Conservation (phyloP, 352 stramenopile genomes). For the Globisporangium spiculum region DNA sequence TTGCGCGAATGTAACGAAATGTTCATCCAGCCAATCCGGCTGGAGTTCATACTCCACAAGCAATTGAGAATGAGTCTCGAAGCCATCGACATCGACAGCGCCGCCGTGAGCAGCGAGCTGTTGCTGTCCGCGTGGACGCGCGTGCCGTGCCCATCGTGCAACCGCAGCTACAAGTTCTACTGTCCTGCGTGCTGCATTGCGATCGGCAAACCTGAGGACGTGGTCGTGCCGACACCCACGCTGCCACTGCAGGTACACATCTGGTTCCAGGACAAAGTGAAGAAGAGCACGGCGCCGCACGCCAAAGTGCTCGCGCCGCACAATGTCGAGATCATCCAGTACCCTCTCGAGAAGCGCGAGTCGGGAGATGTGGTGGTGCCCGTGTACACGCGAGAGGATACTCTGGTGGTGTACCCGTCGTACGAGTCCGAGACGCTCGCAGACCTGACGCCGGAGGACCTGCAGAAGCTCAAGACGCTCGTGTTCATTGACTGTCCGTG, state of each 20-base stretch:
- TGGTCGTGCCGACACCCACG: slow-evolving; percentile 46
- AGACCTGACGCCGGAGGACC: slow-evolving; percentile 52
- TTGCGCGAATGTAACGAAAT: not conserved
- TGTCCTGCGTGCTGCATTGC: slow-evolving; percentile 70
- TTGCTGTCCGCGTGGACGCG: slow-evolving; percentile 44
- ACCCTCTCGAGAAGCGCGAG: slow-evolving; percentile 30
- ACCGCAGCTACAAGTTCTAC: slow-evolving; percentile 87
- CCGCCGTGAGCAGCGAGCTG: slow-evolving; percentile 6
- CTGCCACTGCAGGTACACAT: slow-evolving; percentile 81
- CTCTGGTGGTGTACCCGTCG: slow-evolving; percentile 81
- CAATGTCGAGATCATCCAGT: slow-evolving; percentile 72
- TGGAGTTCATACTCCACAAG: not conserved
- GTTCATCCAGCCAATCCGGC: not conserved
- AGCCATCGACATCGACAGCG: slow-evolving; percentile 4
- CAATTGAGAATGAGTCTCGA: not conserved
- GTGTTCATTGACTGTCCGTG: slow-evolving; percentile 88
- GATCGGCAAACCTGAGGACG: slow-evolving; percentile 50
- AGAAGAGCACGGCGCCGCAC: slow-evolving; percentile 87
- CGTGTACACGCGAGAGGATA: slow-evolving; percentile 56
- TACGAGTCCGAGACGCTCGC: slow-evolving; percentile 63
- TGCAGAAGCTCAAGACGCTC: slow-evolving; percentile 56
- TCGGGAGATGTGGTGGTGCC: slow-evolving; percentile 12
- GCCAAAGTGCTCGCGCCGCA: slow-evolving; percentile 73
- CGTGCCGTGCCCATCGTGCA: slow-evolving; percentile 53
- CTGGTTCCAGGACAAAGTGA: slow-evolving; percentile 87